Evolutionary conservation across 1,139 yeast genomes (phyloP).

Genomic region (Suhomyces anneliseae): DNA sequence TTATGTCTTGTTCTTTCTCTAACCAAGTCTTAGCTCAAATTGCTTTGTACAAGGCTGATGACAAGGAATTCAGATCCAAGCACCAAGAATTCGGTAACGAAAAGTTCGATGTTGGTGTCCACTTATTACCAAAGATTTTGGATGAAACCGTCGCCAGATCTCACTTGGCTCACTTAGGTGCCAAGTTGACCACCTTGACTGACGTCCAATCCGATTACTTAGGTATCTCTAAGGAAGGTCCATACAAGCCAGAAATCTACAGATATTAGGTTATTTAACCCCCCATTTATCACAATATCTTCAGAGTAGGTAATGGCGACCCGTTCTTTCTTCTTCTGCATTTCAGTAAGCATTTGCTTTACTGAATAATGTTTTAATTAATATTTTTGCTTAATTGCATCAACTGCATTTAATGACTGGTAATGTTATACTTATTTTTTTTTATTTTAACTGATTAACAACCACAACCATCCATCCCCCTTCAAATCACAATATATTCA

Average conservation of each 20-base stretch:
- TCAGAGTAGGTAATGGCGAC: neutral
- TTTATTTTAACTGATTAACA: constrained; percentile 3
- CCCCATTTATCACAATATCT: no score
- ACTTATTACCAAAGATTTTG: constrained; percentile 95
- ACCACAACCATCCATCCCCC: neutral
- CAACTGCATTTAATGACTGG: constrained; percentile 49
- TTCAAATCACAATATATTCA: constrained; percentile 3
- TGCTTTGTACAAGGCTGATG: constrained; percentile 91
- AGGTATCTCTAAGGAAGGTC: constrained; percentile 92
- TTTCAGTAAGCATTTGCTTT: neutral
- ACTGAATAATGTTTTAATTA: constrained; percentile 12
- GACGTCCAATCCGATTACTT: constrained; percentile 91
- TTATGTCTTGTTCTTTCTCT: constrained; percentile 99
- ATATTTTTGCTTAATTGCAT: constrained; percentile 37
- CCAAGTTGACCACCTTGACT: constrained; percentile 76
- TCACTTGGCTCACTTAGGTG: constrained; percentile 96
- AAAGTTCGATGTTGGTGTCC: constrained; percentile 90
- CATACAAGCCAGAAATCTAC: constrained; percentile 98
- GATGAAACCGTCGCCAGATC: constrained; percentile 99
- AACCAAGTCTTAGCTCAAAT: constrained; percentile 99
- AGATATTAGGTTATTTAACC: constrained; percentile 64
- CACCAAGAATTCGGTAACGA: constrained; percentile 92
- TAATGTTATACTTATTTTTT: constrained; percentile 17
- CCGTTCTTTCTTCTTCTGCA: constrained; percentile 11
- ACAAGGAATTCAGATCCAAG: constrained; percentile 74